Evolutionary conservation across 2,329 filamentous ascomycete genomes (phyloP).

Genomic region (Alternaria longipes): DNA sequence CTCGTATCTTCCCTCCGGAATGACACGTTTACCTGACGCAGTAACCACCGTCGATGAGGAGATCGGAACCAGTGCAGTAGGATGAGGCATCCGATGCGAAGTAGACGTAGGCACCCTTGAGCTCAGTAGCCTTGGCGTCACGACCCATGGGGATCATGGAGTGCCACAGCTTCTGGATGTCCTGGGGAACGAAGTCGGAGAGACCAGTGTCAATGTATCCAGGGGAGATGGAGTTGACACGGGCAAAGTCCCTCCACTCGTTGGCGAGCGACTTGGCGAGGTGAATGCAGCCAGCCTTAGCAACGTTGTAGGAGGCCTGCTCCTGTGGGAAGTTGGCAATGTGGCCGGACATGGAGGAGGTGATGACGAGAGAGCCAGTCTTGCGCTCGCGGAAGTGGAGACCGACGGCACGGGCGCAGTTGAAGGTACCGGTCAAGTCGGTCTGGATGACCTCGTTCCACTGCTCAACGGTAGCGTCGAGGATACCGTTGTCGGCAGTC

Average conservation of each 20-base stretch:
- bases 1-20: conserved; percentile 18
- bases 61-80: conserved; percentile 77
- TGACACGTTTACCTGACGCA: conserved; percentile 51
- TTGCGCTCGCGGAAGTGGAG: conserved; percentile 75
- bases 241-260: conserved; percentile 75
- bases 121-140: conserved; percentile 76
- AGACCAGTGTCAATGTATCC: conserved; percentile 75
- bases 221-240: conserved; percentile 73
- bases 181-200: conserved; percentile 71
- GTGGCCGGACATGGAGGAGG: conserved; percentile 78
- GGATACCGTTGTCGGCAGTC: conserved; percentile 72
- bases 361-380: conserved; percentile 72
- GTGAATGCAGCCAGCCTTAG: conserved; percentile 74
- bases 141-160: conserved; percentile 83
- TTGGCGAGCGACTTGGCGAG: conserved; percentile 71
- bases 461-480: conserved; percentile 75
- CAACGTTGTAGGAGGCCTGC: conserved; percentile 59
- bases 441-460: conserved; percentile 82
- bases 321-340: conserved; percentile 85
- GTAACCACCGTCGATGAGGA: conserved; percentile 81
- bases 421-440: conserved; percentile 87
- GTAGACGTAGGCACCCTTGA: conserved; percentile 85
- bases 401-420: conserved; percentile 89
- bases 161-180: conserved; percentile 77
- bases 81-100: conserved; percentile 82